A percentile compares a stretch with the other conserved stretches of the same genome.
phyloP scores from a whole-genome alignment of 148 eudicot genomes.

The Spergularia marina region DNA sequence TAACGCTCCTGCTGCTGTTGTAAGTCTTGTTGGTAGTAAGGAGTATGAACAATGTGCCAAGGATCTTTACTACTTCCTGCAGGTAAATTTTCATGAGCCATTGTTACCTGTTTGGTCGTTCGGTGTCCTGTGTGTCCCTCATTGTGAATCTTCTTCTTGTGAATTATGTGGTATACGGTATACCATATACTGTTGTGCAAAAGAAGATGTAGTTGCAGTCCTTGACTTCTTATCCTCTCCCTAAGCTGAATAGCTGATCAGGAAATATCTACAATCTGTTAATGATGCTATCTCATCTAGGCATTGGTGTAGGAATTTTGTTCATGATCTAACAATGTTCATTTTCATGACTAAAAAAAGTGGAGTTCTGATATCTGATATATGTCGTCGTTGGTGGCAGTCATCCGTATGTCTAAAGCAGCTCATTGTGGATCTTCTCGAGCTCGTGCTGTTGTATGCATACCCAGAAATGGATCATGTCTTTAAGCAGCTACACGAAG shows the following conservation, averaged over 20 bases:
- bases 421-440: conserved; percentile 69
- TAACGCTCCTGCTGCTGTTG: conserved; percentile 88
- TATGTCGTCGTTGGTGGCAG: conserved; percentile 45
- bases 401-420: conserved; percentile 85
- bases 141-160: neutral
- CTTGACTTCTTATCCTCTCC: neutral
- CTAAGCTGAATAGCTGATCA: too few species aligned
- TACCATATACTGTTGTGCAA: neutral
- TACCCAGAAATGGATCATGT: conserved; percentile 75
- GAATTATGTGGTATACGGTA: neutral
- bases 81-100: conserved; percentile 42
- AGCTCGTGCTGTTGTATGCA: conserved; percentile 71
- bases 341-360: neutral
- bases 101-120: too few species aligned
- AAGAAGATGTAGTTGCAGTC: neutral
- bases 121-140: neutral
- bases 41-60: conserved; percentile 94
- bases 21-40: conserved; percentile 84
- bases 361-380: conserved; percentile 8
- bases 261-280: neutral
- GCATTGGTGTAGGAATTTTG: neutral
- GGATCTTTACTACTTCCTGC: conserved; percentile 91
- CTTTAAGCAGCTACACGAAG: conserved; percentile 64
- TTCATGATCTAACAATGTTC: neutral
- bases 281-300: neutral